Percentiles rank a stretch among this genome's conserved stretches.
Conservation (phyloP, 2,329 filamentous ascomycete species). For the Lasiodiplodia sp. region DNA sequence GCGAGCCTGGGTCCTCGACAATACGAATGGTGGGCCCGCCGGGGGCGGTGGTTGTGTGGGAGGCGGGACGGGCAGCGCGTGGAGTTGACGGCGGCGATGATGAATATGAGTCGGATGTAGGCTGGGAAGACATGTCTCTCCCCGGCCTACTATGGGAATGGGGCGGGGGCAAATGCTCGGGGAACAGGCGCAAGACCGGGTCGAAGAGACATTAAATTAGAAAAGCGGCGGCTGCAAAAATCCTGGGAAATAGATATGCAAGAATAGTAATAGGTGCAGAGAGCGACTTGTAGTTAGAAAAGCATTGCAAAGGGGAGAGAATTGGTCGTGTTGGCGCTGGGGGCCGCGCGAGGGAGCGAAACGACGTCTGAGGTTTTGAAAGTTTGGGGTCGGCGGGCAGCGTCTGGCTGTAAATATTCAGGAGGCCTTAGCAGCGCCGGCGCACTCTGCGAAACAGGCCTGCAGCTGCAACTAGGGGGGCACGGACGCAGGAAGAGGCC, state of each 20-base stretch:
- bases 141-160: constrained; percentile 11
- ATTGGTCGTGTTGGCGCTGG: constrained; percentile 23
- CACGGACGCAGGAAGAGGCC: constrained; percentile 21
- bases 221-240: constrained; percentile 14
- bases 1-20: constrained; percentile 45
- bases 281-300: constrained; percentile 26
- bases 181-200: constrained; percentile 19
- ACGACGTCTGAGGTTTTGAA: constrained; percentile 26
- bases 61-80: constrained; percentile 31
- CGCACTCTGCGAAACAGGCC: constrained; percentile 20
- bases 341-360: constrained; percentile 20
- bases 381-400: constrained; percentile 19
- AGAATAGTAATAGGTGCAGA: constrained; percentile 27
- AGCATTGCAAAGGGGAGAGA: constrained; percentile 18
- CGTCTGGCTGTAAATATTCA: constrained; percentile 27
- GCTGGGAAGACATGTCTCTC: constrained; percentile 28
- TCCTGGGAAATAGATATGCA: constrained; percentile 2
- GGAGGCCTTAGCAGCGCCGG: constrained; percentile 23
- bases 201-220: constrained; percentile 31
- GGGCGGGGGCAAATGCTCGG: constrained; percentile 3
- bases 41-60: constrained; percentile 43
- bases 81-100: constrained; percentile 23
- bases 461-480: constrained; percentile 23
- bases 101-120: constrained; percentile 3
- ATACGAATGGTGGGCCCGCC: constrained; percentile 51